Evolutionary conservation across 441 rosid genomes (phyloP), one percentile per base, ranked within the genome.

Genomic region (Capsella rubella): DNA sequence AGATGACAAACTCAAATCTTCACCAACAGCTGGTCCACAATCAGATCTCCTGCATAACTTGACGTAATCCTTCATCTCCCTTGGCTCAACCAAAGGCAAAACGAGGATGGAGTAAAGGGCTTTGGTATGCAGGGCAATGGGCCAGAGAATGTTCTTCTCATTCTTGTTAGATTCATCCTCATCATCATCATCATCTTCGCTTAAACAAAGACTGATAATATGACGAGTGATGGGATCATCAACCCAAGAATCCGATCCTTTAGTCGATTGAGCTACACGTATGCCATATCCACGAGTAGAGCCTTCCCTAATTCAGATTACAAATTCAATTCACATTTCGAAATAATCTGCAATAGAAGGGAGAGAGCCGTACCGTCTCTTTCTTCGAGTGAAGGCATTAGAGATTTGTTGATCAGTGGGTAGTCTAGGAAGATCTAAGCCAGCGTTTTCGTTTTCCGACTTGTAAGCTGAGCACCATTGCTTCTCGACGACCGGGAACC

Each of bases 151-250:
- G 56, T 83, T 72, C 61, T 62, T 82, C 35, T 84, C 65, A 75
- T 85, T 65, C 71, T 72, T 42, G 66, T 40, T 37, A 74, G 83
- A 73, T 64, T 77, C 84, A 21, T 31, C 34, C 5, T 81, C 87
- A 65, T 84, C 84, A 61, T 78, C 87, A 64, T 84, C 87, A 59
- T 78, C 84, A 37, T 81, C 86, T 62, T 83, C 85, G 54, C 50
- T 73, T 45, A 90, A 79, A 64, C 69, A 61, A 60, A 95, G 85
- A 69, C 98, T 83, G 78, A 95, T 82, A 34, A 95, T 62, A 64
- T 95, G 93, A 16, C 91, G 95, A n/a, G 88, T 84, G 71, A 92
- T 90, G n/a, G 98, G 97, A 73, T 95, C 98, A 79, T 95, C 99
- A 57, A 92, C 87, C 99, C 98, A 92, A 1, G 99, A 88, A 81